Evolutionary conservation across 441 rosid genomes (phyloP).

Genomic region (Euphorbia schlechtendalii): DNA sequence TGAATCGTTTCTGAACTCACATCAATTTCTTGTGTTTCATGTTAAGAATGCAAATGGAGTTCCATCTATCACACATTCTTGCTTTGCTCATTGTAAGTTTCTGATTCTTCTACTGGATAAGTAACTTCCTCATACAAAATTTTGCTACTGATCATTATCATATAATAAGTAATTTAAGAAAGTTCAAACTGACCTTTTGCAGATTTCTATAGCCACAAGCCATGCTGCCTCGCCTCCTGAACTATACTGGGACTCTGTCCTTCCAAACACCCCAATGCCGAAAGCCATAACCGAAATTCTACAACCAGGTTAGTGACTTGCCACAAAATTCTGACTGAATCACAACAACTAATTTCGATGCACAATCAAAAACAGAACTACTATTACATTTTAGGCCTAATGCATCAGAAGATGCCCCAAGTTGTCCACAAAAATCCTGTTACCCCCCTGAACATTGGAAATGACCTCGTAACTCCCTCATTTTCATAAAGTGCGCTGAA

Average conservation of each 20-base stretch:
- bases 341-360: no score
- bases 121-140: not conserved
- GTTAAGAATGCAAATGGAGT: conserved; percentile 25
- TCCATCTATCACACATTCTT: conserved; percentile 23
- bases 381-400: no score
- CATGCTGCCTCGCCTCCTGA: conserved; percentile 55
- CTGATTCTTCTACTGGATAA: no score
- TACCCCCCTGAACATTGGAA: no score
- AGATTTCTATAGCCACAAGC: conserved; percentile 43
- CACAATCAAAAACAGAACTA: not conserved
- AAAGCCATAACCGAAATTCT: conserved; percentile 54
- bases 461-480: no score
- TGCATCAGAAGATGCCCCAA: no score
- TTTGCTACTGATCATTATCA: not conserved
- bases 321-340: not conserved
- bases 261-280: conserved; percentile 84
- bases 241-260: conserved; percentile 55
- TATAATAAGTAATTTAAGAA: not conserved
- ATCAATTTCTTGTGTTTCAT: no score
- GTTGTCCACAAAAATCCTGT: no score
- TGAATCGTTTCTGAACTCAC: no score
- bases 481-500: no score
- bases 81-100: conserved; percentile 37
- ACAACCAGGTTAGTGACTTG: conserved; percentile 32
- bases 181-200: conserved; percentile 9